Conservation (phyloP, 169 alveolate species). For the Eimeria falciformis region DNA sequence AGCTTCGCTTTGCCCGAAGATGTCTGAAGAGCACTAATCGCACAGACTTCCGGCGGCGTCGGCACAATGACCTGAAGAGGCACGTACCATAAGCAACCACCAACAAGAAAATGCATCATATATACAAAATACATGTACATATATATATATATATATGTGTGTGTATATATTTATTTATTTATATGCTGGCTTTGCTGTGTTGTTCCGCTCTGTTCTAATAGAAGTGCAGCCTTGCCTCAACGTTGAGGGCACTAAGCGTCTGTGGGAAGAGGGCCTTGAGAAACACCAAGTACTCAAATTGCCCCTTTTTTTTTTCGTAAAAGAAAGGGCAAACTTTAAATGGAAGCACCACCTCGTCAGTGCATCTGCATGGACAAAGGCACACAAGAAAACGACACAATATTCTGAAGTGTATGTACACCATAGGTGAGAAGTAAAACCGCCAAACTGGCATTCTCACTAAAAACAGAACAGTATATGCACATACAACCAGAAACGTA, state of each 20-base stretch:
- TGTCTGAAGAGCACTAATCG: constrained; percentile 3
- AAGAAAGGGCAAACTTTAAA: constrained; percentile 50
- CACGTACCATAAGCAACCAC: neutral
- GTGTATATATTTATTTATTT: too few relatives aligned
- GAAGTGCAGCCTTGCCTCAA: constrained; percentile 37
- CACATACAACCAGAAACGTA: too few relatives aligned
- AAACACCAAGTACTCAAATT: constrained; percentile 43
- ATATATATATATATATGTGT: neutral
- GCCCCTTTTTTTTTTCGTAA: constrained; percentile 36
- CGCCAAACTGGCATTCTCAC: neutral
- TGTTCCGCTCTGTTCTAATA: too few relatives aligned
- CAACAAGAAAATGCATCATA: neutral
- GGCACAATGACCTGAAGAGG: constrained; percentile 62
- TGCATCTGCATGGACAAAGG: constrained; percentile 1
- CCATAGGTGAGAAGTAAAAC: neutral
- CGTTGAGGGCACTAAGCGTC: constrained; percentile 24
- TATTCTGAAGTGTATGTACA: neutral
- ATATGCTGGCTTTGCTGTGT: too few relatives aligned
- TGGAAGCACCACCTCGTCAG: neutral
- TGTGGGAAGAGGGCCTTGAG: constrained; percentile 45
- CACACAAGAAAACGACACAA: neutral
- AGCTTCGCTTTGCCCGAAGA: constrained; percentile 36
- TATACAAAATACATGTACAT: neutral
- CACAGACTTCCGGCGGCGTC: constrained; percentile 56
- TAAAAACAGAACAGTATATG: neutral